phyloP scores from a whole-genome alignment of 192 early-diverging fungal species.

The Backusella sp. region DNA sequence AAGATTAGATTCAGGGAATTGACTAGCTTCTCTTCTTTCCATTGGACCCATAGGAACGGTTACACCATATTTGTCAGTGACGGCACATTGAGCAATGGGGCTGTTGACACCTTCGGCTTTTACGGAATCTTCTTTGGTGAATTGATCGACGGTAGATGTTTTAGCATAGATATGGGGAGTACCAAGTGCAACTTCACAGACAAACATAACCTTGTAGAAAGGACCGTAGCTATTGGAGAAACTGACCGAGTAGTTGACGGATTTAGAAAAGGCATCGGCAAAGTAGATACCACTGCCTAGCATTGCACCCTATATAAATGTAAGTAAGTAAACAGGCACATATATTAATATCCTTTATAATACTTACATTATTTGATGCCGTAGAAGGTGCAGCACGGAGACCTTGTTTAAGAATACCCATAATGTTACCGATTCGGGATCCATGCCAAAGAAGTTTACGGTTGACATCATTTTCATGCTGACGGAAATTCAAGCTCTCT shows the following conservation, averaged over 20 bases:
- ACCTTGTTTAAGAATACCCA: constrained; percentile 40
- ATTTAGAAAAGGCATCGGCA: constrained; percentile 77
- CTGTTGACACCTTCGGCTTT: constrained; percentile 60
- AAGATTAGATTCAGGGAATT: constrained; percentile 14
- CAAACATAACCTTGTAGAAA: constrained; percentile 55
- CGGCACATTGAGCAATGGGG: constrained; percentile 50
- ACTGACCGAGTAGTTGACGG: constrained; percentile 67
- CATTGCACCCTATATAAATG: constrained; percentile 53
- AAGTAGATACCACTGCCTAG: constrained; percentile 87
- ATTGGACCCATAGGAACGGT: not conserved
- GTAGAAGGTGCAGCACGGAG: constrained; percentile 22
- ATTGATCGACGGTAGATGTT: constrained; percentile 40
- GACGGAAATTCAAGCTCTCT: constrained; percentile 53
- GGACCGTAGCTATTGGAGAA: constrained; percentile 26
- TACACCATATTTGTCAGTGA: constrained; percentile 30
- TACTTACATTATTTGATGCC: constrained; percentile 26
- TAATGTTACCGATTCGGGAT: constrained; percentile 68
- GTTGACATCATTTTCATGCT: constrained; percentile 53
- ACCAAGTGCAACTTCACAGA: constrained; percentile 82
- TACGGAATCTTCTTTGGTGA: constrained; percentile 53
- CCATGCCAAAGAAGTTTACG: constrained; percentile 82
- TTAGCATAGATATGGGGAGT: constrained; percentile 44
- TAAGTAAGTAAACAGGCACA: not conserved
- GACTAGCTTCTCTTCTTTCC: not conserved
- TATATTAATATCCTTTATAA: not conserved